Base-by-base conservation (phyloP, 768 basidiomycete species). In the Stropharia rugosoannulata region DNA sequence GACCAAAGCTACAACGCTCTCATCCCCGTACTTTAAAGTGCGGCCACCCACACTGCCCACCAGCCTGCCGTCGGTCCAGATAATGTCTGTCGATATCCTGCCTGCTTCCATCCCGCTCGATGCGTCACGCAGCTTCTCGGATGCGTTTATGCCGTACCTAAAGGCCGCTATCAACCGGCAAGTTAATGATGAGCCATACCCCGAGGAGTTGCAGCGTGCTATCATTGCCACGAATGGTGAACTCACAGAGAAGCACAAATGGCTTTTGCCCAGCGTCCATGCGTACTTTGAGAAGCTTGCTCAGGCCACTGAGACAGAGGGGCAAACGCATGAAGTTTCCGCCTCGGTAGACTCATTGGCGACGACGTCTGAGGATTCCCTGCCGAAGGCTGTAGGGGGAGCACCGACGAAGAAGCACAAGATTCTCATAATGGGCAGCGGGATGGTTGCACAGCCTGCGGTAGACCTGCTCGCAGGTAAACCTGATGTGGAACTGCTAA, bases 401-500 rank as follows among this genome's bases (percentile, higher is more conserved):
- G 42, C 45, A 25, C 45, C 45, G 25, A 46, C 0, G 19, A 22
- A 18, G 45, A 46, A 46, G 45, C 16, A 87, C 74, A 83, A 79
- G 62, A 80, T 95, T 0, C 69, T 98, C 35, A 75, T 97, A 64
- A 79, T 98, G 2, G 95, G 95, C 7, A 93, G 90, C 52, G 95
- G 95, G n/a, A 93, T 97, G 86, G 95, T 98, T 16, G 93, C 94
- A 4, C 89, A 87, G 2, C 95, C 95, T 13, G 90, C 91, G 0
- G 86, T 93, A 3, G 83, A 89, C 49, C 81, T 89, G 64, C 78
- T 97, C 47, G 81, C 82, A 41, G 76, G 76, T 59, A 73, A 85
- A 53, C 61, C 65, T 0, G 88, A 92, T 59, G 72, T 95, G 0
- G 78, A 86, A 52, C 70, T 97, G 27, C 69, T 90, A 5, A 83